These are phyloP conservation scores for Acorus calamus DNA, from an alignment of 106 monocot genomes.

Conservation along the genomic window DNA sequence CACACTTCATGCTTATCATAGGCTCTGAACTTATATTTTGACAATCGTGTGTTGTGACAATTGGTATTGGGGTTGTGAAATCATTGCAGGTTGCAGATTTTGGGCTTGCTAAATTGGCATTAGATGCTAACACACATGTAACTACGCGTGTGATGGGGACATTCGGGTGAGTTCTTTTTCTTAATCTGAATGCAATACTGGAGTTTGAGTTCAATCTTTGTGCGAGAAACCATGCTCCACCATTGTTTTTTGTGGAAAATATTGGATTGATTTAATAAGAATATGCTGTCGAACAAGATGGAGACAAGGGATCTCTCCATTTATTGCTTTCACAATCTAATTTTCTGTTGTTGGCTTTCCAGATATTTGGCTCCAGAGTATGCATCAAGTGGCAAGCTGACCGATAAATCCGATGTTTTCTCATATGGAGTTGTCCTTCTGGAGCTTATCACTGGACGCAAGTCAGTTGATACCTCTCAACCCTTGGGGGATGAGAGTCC, in stretches of 20 bases:
- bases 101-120: constrained; percentile 62
- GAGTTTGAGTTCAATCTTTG: no score
- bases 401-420: constrained; percentile 67
- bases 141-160: constrained; percentile 84
- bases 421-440: constrained; percentile 77
- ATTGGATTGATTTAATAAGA: no score
- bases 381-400: constrained; percentile 66
- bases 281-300: no score
- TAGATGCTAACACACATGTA: constrained; percentile 65
- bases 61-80: no score
- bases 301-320: not conserved
- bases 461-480: constrained; percentile 58
- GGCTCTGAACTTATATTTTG: not conserved
- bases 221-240: not conserved
- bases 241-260: no score
- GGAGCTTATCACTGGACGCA: constrained; percentile 68
- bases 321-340: not conserved
- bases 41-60: no score
- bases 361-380: constrained; percentile 78
- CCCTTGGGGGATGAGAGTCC: constrained; percentile 77
- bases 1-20: not conserved
- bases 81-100: constrained; percentile 57
- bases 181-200: no score
- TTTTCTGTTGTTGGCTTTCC: not conserved
- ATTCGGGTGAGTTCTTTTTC: constrained; percentile 43